Evolutionary conservation across 2,329 filamentous ascomycete species (phyloP).

Genomic region (Pestalotiopsis fici): DNA sequence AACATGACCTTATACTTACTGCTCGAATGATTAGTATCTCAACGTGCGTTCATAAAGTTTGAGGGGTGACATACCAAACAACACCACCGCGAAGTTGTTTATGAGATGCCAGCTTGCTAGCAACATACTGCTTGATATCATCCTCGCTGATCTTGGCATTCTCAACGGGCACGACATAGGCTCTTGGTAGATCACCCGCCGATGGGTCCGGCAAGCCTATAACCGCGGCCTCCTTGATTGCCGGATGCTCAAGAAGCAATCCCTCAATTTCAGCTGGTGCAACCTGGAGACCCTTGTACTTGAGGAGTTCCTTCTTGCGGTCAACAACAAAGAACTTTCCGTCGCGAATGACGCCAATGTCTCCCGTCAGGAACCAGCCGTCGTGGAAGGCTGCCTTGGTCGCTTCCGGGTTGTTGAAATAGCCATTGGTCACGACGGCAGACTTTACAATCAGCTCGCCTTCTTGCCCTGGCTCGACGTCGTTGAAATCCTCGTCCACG

Average conservation of each 20-base stretch:
- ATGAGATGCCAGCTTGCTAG: conserved; percentile 21
- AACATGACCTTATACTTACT: neutral
- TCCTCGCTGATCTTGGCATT: conserved; percentile 17
- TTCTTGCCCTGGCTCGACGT: conserved; percentile 38
- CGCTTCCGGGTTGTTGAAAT: conserved; percentile 67
- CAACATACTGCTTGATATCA: conserved; percentile 24
- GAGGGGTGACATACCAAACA: neutral
- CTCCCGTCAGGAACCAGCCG: conserved; percentile 77
- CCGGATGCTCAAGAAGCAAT: conserved; percentile 38
- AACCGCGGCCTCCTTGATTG: conserved; percentile 60
- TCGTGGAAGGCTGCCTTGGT: conserved; percentile 60
- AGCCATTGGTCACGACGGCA: conserved; percentile 72
- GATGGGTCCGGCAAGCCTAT: conserved; percentile 59
- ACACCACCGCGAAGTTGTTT: conserved; percentile 30
- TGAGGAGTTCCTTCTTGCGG: conserved; percentile 70
- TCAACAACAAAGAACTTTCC: conserved; percentile 79
- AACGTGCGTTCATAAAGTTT: neutral
- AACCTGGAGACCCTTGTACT: conserved; percentile 66
- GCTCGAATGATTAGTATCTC: neutral
- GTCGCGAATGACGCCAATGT: conserved; percentile 71
- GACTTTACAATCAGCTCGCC: conserved; percentile 71
- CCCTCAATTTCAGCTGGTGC: conserved; percentile 65
- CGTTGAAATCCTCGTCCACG: conserved; percentile 38
- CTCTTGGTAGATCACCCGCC: conserved; percentile 54
- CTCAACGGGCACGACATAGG: conserved; percentile 38